A percentile compares a stretch with the other conserved stretches of the same genome.
Evolutionary conservation across 2,329 filamentous ascomycete species (phyloP).

Genomic region (Kalmusia sp.): DNA sequence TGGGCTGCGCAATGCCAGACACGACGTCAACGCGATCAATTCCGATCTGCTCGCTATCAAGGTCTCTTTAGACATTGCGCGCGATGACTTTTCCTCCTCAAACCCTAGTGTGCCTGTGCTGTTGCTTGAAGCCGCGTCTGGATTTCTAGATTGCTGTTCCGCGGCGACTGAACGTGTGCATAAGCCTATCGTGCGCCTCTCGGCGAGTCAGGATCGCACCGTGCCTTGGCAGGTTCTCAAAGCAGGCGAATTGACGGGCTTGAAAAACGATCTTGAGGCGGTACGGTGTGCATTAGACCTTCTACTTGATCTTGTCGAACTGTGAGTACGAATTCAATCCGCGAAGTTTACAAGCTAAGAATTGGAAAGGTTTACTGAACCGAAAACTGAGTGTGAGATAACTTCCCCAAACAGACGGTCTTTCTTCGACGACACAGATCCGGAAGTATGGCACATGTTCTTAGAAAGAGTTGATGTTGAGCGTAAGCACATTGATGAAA

Average conservation of each 20-base stretch:
- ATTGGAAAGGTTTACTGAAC: conserved; percentile 7
- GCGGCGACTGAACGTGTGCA: conserved; percentile 34
- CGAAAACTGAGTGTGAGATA: background rate
- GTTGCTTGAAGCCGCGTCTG: conserved; percentile 33
- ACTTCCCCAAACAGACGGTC: conserved; percentile 5
- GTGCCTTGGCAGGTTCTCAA: conserved; percentile 30
- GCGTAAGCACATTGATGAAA: conserved; percentile 4
- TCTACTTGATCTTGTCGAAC: conserved; percentile 34
- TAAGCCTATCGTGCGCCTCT: conserved; percentile 36
- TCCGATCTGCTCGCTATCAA: conserved; percentile 40
- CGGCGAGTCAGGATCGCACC: conserved; percentile 27
- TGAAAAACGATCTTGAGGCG: conserved; percentile 35
- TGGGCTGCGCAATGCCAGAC: conserved; percentile 38
- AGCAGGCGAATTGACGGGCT: conserved; percentile 19
- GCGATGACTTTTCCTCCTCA: conserved; percentile 37
- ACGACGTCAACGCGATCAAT: conserved; percentile 42
- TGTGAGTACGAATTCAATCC: conserved; percentile 24
- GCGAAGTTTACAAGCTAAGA: background rate
- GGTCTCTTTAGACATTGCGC: conserved; percentile 38
- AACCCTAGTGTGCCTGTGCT: conserved; percentile 25
- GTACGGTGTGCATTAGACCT: conserved; percentile 37
- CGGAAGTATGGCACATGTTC: conserved; percentile 2
- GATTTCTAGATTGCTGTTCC: conserved; percentile 39
- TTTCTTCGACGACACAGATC: conserved; percentile 3
- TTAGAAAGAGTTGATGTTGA: conserved; percentile 11